Evolutionary conservation across 805 yeast genomes (phyloP), one percentile per base, ranked within the genome.

Genomic region (Alloascoidea hylecoeti): DNA sequence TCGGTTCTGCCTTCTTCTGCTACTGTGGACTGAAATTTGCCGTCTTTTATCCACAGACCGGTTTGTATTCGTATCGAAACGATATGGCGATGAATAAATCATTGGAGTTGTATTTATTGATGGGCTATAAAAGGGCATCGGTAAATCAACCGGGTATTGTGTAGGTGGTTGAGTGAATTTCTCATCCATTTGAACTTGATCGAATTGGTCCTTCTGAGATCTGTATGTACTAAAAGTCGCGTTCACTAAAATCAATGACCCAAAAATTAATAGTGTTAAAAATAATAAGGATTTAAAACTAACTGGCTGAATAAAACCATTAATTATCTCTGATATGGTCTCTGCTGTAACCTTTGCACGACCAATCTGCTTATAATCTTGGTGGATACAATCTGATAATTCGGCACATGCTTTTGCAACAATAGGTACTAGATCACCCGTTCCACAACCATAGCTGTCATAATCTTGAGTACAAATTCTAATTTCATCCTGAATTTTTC

Each of bases 341-440:
- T 78, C 86, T 0, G 94, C 94, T 35, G 86, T 75, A 39, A 85
- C 68, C 42, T 66, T 67, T 1, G 89, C 81, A 36, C 74, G 68
- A 2, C 83, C 88, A 9, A 77, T 66, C 1, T 55, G 56, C 3
- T 70, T 67, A 5, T 94, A 88, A 44, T 84, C 89, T 36, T 75
- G 60, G 47, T 76, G 72, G 86, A 83, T 83, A 54, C 98, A 92
- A 41, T 67, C 68, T 43, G 72, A 78, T 92, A 94, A 84, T 28
- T 64, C 65, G 23, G 67, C 61, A 55, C 98, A 89, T 12, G 72
- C 60, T 2, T 58, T 55, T 47, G 79, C 92, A n/a, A 85, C 54
- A 0, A 84, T 86, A 0, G 95, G 95, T 0, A 76, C 88, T 12
- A 89, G 61, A 3, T 72, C 70, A 2, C 71, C 64, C 9, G 63